These are phyloP conservation scores for Steccherinum ochraceum DNA, from an alignment of 768 basidiomycete genomes.

Conservation along the genomic window DNA sequence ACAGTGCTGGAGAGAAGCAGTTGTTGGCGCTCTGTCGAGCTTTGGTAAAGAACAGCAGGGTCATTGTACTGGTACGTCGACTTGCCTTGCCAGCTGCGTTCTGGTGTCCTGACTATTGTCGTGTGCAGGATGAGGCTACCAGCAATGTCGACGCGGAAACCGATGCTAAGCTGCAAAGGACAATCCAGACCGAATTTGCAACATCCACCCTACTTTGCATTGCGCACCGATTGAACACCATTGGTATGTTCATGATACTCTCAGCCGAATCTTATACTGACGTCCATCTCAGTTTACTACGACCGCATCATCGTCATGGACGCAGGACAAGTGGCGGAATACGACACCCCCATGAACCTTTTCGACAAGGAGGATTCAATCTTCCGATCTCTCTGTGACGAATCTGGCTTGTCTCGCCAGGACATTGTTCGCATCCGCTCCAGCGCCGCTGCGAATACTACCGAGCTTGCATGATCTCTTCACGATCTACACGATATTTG, in stretches of 20 bases:
- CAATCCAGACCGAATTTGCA: slow-evolving; percentile 81
- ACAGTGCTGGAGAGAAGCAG: slow-evolving; percentile 79
- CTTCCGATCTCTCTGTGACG: slow-evolving; percentile 65
- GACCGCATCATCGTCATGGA: slow-evolving; percentile 73
- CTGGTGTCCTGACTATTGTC: slow-evolving; percentile 33
- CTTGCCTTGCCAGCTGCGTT: neutral
- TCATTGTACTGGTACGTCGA: slow-evolving; percentile 60
- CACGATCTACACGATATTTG: too few species aligned
- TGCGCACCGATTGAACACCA: slow-evolving; percentile 69
- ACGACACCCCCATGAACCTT: slow-evolving; percentile 64
- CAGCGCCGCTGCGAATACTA: slow-evolving; percentile 3
- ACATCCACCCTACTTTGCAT: slow-evolving; percentile 64
- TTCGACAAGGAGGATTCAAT: slow-evolving; percentile 57
- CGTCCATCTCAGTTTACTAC: slow-evolving; percentile 45
- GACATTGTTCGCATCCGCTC: slow-evolving; percentile 51
- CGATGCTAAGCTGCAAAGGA: slow-evolving; percentile 83
- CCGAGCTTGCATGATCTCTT: neutral
- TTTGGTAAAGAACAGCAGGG: slow-evolving; percentile 59
- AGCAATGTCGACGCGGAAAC: slow-evolving; percentile 84
- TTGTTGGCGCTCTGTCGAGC: slow-evolving; percentile 81
- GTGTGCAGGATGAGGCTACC: slow-evolving; percentile 61
- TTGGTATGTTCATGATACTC: slow-evolving; percentile 25
- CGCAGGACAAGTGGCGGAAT: slow-evolving; percentile 60
- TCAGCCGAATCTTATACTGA: neutral
- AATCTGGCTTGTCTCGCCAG: slow-evolving; percentile 47